These are phyloP conservation scores for Moniliophthora roreri DNA, from an alignment of 1,284 basidiomycete species.

Conservation along the genomic window DNA sequence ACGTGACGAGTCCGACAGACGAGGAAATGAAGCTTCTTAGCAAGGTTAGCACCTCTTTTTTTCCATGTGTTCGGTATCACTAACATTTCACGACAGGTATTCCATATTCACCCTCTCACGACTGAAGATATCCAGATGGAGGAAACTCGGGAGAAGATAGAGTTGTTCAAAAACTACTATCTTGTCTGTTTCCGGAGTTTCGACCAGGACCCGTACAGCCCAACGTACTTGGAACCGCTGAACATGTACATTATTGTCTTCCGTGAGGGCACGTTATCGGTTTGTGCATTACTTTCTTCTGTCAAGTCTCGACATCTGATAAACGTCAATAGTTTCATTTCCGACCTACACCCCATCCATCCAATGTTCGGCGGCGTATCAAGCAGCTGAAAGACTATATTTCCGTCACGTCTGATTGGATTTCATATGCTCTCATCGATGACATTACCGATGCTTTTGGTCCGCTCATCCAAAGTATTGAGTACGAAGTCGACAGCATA, in stretches of 20 bases:
- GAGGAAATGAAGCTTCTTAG: slow-evolving; percentile 98
- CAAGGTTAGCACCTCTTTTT: slow-evolving; percentile 54
- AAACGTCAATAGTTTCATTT: slow-evolving; percentile 99
- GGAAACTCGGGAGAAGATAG: slow-evolving; percentile 99
- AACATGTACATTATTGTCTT: slow-evolving; percentile 99
- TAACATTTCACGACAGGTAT: slow-evolving; percentile 59
- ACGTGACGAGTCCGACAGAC: slow-evolving; percentile 92
- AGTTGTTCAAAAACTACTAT: slow-evolving; percentile 98
- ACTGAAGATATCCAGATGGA: slow-evolving; percentile 99
- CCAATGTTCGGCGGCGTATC: slow-evolving; percentile 96
- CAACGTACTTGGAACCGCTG: slow-evolving; percentile 95
- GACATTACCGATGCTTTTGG: slow-evolving; percentile 99
- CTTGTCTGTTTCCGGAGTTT: slow-evolving; percentile 99
- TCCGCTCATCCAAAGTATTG: slow-evolving; percentile 96
- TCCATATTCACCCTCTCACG: slow-evolving; percentile 96
- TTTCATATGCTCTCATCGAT: slow-evolving; percentile 98
- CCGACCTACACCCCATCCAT: slow-evolving; percentile 94
- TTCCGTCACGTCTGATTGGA: slow-evolving; percentile 99
- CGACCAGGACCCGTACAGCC: slow-evolving; percentile 98
- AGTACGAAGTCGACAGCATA: slow-evolving; percentile 99
- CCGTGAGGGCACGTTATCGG: slow-evolving; percentile 94
- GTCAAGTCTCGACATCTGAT: too few relatives aligned
- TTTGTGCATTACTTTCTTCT: slow-evolving; percentile 37
- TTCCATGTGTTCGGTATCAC: not conserved
- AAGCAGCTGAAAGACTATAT: slow-evolving; percentile 99